Evolutionary conservation across 2,329 filamentous ascomycete species (phyloP), one percentile per base, ranked within the genome.

Genomic region (Botrytis cinerea): DNA sequence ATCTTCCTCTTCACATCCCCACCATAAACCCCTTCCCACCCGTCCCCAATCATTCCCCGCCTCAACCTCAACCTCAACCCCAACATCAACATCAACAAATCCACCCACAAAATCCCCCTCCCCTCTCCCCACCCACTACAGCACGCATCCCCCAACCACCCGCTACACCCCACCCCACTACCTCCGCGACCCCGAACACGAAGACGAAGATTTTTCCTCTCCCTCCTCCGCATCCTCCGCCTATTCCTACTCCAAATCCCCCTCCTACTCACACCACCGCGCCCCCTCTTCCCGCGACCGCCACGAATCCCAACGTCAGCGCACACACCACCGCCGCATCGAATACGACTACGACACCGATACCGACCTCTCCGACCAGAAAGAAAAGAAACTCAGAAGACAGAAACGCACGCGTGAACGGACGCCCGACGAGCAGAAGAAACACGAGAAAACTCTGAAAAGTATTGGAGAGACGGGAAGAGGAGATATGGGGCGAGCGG

Each of bases 181-280:
- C n/a, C 48, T 38, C 54, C 48, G n/a, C 22, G 70, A 59, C n/a
- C 32, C 32, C 38, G 71, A 73, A 54, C 71, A 73, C 64, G 71
- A 73, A 70, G 71, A 73, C 43, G 71, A 73, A 73, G 71, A 73
- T 61, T 61, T 70, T 7, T 68, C 48, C 43, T 60, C 71, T 16
- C 18, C 57, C 51, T 68, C 62, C 25, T 66, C 57, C 45, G 20
- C 46, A 14, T 66, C 60, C 22, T 67, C 61, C 6, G 25, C n/a
- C 63, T 32, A 70, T 12, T 38, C 48, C 28, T 60, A 60, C 32
- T 43, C 22, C 43, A 46, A 61, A 62, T 51, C 32, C 22, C 48
- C 46, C 20, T 59, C 48, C 12, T 54, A 54, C 48, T n/a, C 48
- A n/a, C 25, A 54, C 43, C 38, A 38, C 25, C 57, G 25, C 14